Evolutionary conservation across 1,139 yeast species (phyloP).

Genomic region (Debaryomyces subglobosus): DNA sequence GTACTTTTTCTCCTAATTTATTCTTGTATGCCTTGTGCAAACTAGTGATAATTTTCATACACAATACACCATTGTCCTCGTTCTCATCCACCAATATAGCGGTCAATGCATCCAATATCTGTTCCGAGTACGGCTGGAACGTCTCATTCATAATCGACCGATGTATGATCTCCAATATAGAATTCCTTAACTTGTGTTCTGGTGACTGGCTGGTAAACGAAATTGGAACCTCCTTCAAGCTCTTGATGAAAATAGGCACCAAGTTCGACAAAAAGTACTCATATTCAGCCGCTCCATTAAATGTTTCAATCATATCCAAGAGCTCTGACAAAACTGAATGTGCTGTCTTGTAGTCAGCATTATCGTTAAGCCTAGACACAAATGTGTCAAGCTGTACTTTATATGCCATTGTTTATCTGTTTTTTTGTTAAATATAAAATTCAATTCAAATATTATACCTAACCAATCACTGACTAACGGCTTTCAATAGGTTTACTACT

Average conservation of each 20-base stretch:
- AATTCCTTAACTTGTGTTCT: slow-evolving; percentile 75
- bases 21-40: slow-evolving; percentile 84
- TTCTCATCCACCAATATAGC: slow-evolving; percentile 71
- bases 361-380: slow-evolving; percentile 59
- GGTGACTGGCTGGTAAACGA: slow-evolving; percentile 63
- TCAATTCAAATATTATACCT: neutral
- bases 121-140: slow-evolving; percentile 70
- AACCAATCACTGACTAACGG: neutral
- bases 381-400: slow-evolving; percentile 60
- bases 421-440: neutral
- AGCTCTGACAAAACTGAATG: slow-evolving; percentile 77
- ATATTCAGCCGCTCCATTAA: slow-evolving; percentile 79
- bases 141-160: slow-evolving; percentile 83
- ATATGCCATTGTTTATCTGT: slow-evolving; percentile 38
- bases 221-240: slow-evolving; percentile 71
- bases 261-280: slow-evolving; percentile 65
- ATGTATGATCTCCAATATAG: slow-evolving; percentile 78
- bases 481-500: neutral
- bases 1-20: slow-evolving; percentile 69
- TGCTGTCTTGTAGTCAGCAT: slow-evolving; percentile 57
- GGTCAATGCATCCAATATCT: slow-evolving; percentile 64
- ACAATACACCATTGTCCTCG: slow-evolving; percentile 92
- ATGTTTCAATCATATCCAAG: slow-evolving; percentile 82
- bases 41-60: slow-evolving; percentile 88
- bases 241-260: slow-evolving; percentile 62